Evolutionary conservation across 768 basidiomycete genomes (phyloP), one percentile per base, ranked within the genome.

Genomic region (Lyophyllum semitale): DNA sequence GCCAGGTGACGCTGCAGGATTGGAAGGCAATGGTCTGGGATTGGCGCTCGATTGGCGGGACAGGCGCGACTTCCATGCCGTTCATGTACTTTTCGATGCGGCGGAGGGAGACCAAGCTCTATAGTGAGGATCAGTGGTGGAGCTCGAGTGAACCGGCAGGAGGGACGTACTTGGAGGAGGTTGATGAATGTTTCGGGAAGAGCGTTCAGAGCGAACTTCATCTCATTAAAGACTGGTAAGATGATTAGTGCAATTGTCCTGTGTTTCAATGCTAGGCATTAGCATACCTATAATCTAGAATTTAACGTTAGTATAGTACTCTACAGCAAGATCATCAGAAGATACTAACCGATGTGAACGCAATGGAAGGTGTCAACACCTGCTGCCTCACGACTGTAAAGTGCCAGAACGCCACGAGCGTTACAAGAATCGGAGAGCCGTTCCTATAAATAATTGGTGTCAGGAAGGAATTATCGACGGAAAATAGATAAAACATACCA

Each of bases 1-100:
- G 91, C 95, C 95, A 97, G 1, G 93, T 92, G 45, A 93, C 78
- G 1, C n/a, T n/a, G n/a, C n/a, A n/a, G n/a, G n/a, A n/a, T n/a
- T n/a, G n/a, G n/a, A n/a, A n/a, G n/a, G n/a, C n/a, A n/a, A n/a
- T n/a, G n/a, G n/a, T n/a, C n/a, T n/a, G n/a, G n/a, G n/a, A n/a
- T n/a, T n/a, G n/a, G n/a, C n/a, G n/a, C n/a, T n/a, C n/a, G n/a
- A n/a, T n/a, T n/a, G n/a, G n/a, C n/a, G n/a, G n/a, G n/a, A n/a
- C n/a, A n/a, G n/a, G n/a, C n/a, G n/a, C n/a, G n/a, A n/a, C n/a
- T n/a, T n/a, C n/a, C n/a, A n/a, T 80, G 11, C 83, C 79, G 45
- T 83, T 73, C 23, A 97, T 80, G 69, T 95, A 97, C 63, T 91
- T 94, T 67, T 95, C 93, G 57, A 97, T 95, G 48, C 95, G 90